These are phyloP conservation scores for Sabuloglossum arenarium DNA, from an alignment of 495 filamentous ascomycete species.

Conservation along the genomic window DNA sequence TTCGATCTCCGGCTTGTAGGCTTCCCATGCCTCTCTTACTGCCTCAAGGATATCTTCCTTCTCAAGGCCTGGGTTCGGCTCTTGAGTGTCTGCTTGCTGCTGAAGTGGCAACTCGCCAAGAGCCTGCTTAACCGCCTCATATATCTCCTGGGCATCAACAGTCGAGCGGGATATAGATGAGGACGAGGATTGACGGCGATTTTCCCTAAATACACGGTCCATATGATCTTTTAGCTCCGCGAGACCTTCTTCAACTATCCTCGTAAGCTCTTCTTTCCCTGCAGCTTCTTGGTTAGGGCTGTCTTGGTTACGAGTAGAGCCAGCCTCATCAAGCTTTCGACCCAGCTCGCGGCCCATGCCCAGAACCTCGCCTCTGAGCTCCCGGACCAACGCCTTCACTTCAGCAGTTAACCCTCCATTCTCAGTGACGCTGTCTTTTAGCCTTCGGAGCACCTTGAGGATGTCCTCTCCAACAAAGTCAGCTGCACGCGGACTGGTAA, in stretches of 20 bases:
- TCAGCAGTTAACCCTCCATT: conserved; percentile 70
- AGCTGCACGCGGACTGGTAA: conserved; percentile 15
- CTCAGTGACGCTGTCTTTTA: conserved; percentile 75
- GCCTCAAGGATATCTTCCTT: conserved; percentile 71
- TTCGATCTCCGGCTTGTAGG: conserved; percentile 79
- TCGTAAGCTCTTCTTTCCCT: conserved; percentile 48
- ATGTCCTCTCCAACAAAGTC: conserved; percentile 40
- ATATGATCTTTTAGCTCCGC: conserved; percentile 63
- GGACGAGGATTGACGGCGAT: conserved; percentile 40
- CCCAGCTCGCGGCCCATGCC: conserved; percentile 82
- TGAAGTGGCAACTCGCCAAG: conserved; percentile 37
- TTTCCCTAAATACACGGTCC: conserved; percentile 50
- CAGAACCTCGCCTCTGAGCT: conserved; percentile 78
- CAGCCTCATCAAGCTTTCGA: conserved; percentile 53
- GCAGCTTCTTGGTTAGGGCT: conserved; percentile 26
- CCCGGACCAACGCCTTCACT: conserved; percentile 72
- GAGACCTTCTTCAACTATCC: conserved; percentile 59
- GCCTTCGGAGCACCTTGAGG: conserved; percentile 50
- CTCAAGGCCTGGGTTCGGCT: conserved; percentile 25
- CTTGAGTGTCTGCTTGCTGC: conserved; percentile 16
- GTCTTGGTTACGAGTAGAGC: conserved; percentile 22
- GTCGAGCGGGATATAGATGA: conserved; percentile 26
- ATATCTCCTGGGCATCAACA: conserved; percentile 60
- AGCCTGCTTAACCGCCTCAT: conserved; percentile 56
- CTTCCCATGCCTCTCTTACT: conserved; percentile 74